Conservation (phyloP, 495 filamentous ascomycete genomes). For the Opeltia flavorubescens region DNA sequence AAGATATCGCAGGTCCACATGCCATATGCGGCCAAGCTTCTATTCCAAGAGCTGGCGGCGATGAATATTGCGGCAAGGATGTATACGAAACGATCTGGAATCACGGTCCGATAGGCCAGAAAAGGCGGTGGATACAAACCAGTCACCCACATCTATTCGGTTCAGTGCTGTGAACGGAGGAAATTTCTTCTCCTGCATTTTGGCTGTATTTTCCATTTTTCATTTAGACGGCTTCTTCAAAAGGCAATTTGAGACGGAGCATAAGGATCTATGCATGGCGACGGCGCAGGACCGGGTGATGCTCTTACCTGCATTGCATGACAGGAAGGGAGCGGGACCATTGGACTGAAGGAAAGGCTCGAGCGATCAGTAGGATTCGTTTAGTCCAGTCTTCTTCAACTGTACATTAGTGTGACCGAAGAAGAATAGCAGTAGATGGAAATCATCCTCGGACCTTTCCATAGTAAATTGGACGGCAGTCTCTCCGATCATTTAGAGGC, state of each 20-base stretch:
- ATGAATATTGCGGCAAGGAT: constrained; percentile 98
- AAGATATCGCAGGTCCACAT: constrained; percentile 94
- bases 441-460: neutral
- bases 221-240: neutral
- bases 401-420: neutral
- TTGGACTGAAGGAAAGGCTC: neutral
- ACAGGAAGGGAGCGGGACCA: neutral
- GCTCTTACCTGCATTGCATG: constrained; percentile 4
- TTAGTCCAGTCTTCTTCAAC: neutral
- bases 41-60: constrained; percentile 93
- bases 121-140: too few species aligned
- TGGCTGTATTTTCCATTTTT: neutral
- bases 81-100: constrained; percentile 75
- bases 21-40: constrained; percentile 92
- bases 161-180: neutral
- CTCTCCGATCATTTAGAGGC: neutral
- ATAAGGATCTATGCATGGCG: constrained; percentile 5
- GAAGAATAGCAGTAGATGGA: neutral
- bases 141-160: too few species aligned
- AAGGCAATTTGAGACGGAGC: neutral
- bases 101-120: constrained; percentile 41
- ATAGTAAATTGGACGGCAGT: neutral
- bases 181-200: neutral
- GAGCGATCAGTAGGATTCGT: neutral
- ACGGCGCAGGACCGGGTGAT: constrained; percentile 12